Percentiles rank a stretch among this genome's conserved stretches.
These are phyloP conservation scores for Annulohypoxylon moriforme DNA, from an alignment of 495 filamentous ascomycete species.

Conservation along the genomic window DNA sequence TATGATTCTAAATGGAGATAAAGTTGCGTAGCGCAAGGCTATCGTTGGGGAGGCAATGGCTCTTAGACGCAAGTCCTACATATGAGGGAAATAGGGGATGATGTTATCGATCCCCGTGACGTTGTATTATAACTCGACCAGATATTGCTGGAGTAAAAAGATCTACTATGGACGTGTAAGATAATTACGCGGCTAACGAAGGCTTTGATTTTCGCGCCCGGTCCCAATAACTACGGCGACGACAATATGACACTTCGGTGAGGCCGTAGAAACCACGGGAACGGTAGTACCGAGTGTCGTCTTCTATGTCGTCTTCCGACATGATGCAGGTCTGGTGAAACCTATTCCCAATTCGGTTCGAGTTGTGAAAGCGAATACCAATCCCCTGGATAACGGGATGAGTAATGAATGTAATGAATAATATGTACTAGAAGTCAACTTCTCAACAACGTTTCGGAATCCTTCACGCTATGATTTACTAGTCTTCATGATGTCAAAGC, in stretches of 20 bases:
- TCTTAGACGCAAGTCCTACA: constrained; percentile 78
- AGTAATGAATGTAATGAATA: background rate
- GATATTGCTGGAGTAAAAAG: constrained; percentile 53
- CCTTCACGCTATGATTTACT: constrained; percentile 21
- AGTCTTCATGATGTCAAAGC: constrained; percentile 36
- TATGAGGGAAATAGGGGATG: constrained; percentile 85
- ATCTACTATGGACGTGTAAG: constrained; percentile 33
- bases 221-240: constrained; percentile 48
- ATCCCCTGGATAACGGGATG: background rate
- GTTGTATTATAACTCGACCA: constrained; percentile 54
- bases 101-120: constrained; percentile 70
- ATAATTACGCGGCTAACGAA: constrained; percentile 50
- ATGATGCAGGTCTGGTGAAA: background rate
- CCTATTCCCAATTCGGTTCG: background rate
- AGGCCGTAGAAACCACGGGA: constrained; percentile 23
- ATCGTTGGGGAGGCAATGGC: constrained; percentile 90
- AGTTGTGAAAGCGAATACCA: constrained; percentile 7
- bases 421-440: background rate
- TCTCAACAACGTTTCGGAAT: constrained; percentile 24
- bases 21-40: constrained; percentile 77
- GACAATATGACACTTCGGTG: constrained; percentile 25
- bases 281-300: constrained; percentile 17
- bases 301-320: background rate
- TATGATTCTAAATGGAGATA: constrained; percentile 84
- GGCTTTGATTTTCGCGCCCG: constrained; percentile 53